phyloP scores from a whole-genome alignment of 345 rosid species.

The Ceriops tagal region DNA sequence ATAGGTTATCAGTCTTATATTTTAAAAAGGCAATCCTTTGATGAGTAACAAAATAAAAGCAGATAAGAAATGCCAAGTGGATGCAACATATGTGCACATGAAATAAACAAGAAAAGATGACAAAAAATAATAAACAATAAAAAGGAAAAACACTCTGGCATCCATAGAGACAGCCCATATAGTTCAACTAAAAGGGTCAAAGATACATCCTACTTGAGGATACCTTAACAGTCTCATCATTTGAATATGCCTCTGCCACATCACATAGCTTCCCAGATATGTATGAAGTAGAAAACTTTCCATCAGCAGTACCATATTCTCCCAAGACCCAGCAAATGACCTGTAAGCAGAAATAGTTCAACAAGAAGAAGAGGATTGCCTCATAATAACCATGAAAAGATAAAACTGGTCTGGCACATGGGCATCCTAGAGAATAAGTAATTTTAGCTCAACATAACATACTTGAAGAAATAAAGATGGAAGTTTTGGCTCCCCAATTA shows the following conservation, averaged over 20 bases:
- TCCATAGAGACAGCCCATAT: not conserved
- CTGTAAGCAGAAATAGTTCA: constrained; percentile 41
- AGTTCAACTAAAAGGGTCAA: not conserved
- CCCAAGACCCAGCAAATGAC: constrained; percentile 98
- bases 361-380: not conserved
- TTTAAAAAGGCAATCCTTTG: not conserved
- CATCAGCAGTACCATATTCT: constrained; percentile 88
- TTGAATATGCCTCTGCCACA: constrained; percentile 92
- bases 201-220: not conserved
- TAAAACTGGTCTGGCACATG: not conserved
- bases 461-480: constrained; percentile 95
- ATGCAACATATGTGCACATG: not conserved
- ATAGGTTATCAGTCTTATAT: not conserved
- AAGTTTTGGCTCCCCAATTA: constrained; percentile 92
- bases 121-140: not conserved
- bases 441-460: constrained; percentile 20
- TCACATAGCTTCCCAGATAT: constrained; percentile 90
- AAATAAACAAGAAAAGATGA: not conserved
- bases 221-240: constrained; percentile 95
- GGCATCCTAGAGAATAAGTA: not conserved
- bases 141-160: not conserved
- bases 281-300: constrained; percentile 76
- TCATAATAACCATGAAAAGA: not conserved
- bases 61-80: not conserved
- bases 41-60: not conserved